Conservation (phyloP, 495 filamentous ascomycete genomes). For the Lepraria neglecta region DNA sequence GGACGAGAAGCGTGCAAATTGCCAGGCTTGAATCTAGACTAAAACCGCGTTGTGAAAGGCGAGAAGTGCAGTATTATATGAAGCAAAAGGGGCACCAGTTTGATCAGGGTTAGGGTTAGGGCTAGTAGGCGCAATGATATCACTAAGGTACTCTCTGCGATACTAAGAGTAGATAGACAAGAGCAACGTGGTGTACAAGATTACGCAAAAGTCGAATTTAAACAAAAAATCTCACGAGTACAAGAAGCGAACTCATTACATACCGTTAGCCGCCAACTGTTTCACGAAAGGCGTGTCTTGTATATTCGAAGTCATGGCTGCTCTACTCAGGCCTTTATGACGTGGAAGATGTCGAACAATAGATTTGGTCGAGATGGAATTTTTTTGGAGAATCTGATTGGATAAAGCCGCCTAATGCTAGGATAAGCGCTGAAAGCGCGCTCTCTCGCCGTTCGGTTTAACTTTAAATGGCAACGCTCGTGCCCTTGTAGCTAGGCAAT, state of each 20-base stretch:
- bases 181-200: background rate
- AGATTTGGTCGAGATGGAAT: background rate
- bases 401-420: background rate
- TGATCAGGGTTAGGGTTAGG: no score
- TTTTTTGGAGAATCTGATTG: slow-evolving; percentile 9
- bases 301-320: slow-evolving; percentile 42
- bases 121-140: no score
- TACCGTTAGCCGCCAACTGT: slow-evolving; percentile 73
- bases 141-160: no score
- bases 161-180: background rate
- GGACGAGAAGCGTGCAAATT: no score
- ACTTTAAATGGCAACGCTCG: background rate
- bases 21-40: no score
- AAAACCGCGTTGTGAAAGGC: no score
- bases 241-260: slow-evolving; percentile 17
- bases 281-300: slow-evolving; percentile 65
- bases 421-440: slow-evolving; percentile 5
- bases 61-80: no score
- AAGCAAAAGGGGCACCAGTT: no score
- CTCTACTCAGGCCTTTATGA: background rate
- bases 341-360: background rate
- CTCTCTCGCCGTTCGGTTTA: background rate
- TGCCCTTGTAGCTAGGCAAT: background rate
- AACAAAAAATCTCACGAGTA: no score
- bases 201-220: background rate